Percentiles rank a stretch among this genome's conserved stretches.
Conservation (phyloP, 2,329 filamentous ascomycete species). For the Aspergillus neotritici region DNA sequence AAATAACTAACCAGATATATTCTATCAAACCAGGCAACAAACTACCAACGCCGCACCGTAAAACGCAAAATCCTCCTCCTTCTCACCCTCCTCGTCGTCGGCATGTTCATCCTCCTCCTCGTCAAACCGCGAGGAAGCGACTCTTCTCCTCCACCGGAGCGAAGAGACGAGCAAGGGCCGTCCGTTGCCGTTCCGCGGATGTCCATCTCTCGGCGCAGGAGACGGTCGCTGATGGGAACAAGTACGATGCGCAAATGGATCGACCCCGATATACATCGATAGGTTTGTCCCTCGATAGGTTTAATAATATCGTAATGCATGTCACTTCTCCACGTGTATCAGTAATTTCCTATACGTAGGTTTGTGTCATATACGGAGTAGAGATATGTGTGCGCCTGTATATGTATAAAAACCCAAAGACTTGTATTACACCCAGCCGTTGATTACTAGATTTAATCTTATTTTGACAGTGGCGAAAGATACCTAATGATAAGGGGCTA, state of each 20-base stretch:
- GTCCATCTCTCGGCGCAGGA: constrained; percentile 18
- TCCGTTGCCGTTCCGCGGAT: constrained; percentile 13
- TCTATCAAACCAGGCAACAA: constrained; percentile 53
- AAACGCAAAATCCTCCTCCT: constrained; percentile 91
- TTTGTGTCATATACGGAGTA: too few species aligned
- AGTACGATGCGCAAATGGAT: constrained; percentile 27
- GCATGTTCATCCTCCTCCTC: constrained; percentile 75
- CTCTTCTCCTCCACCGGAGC: constrained; percentile 14
- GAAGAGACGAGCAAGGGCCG: constrained; percentile 15
- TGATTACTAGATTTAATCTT: not conserved
- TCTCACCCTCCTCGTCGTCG: constrained; percentile 75
- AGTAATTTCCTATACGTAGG: too few species aligned
- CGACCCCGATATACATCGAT: constrained; percentile 34
- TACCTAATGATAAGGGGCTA: too few species aligned
- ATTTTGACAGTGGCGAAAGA: not conserved
- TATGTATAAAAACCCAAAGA: too few species aligned
- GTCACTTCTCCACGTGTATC: too few species aligned
- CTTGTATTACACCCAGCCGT: not conserved
- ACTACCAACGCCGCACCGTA: constrained; percentile 80
- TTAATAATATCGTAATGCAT: constrained; percentile 13
- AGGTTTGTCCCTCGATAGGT: constrained; percentile 18
- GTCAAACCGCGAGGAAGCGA: constrained; percentile 63
- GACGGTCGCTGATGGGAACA: constrained; percentile 18
- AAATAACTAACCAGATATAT: constrained; percentile 1
- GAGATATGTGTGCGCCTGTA: too few species aligned